Base-by-base conservation (phyloP, 768 basidiomycete genomes). In the Gymnopilus junonius region DNA sequence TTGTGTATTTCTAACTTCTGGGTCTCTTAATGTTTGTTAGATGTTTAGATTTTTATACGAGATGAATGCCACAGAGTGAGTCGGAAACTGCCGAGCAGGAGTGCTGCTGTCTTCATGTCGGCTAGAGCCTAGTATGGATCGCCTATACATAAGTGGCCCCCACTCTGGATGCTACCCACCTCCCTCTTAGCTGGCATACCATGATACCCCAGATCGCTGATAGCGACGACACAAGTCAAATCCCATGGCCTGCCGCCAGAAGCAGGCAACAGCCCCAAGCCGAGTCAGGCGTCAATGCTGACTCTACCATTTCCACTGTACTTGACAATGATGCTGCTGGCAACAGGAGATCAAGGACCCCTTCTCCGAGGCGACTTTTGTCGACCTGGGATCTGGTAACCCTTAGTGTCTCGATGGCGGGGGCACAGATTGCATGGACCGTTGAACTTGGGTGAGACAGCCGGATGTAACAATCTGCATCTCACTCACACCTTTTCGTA, bases 401-500 rank as follows among this genome's bases (percentile, higher is more conserved):
- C 2, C 80, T 95, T 68, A 93, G 90, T 63, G 85, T 97, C 63
- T 93, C 95, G 8, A 96, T 99, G 92, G 94, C 88, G 45, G 97
- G 97, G 15, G 93, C 92, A 6, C 93, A 97, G 77, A 89, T 98
- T 25, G 91, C 94, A 1, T 98, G 96, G 96, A 97, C 95, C 1
- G 91, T 97, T 3, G 95, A 97, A 72, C 86, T 96, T 25, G 94
- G 94, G 94, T 95, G 70, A 66, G 90, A 23, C 43, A 51, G 21
- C 50, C 31, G 25, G 14, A 53, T 43, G 32, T 32, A 17, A 32
- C 57, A 45, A 17, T n/a, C 20, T 48, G 39, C 15, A 67, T 29
- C 37, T n/a, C 27, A 48, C 56, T 66, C 61, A 59, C 57, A 61
- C 69, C 67, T 39, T 63, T 54, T 58, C 29, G 61, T 68, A 97